phyloP scores from a whole-genome alignment of 768 basidiomycete genomes.

The Pisolithus marmoratus region DNA sequence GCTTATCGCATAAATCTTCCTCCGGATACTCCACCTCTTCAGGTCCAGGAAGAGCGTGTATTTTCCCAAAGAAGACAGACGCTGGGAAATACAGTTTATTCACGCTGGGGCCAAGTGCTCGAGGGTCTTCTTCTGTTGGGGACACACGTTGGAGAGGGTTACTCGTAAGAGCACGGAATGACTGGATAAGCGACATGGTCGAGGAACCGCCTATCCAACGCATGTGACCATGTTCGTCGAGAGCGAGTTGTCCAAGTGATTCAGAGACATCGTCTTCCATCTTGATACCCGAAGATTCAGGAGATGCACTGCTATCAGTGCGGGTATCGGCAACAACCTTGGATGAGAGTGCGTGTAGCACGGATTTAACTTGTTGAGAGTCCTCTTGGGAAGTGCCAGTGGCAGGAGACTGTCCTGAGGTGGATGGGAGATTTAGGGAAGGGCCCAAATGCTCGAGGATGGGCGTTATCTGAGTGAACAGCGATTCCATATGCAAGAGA shows the following conservation, averaged over 20 bases:
- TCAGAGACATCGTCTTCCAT: slow-evolving; percentile 72
- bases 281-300: slow-evolving; percentile 30
- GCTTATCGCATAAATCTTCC: slow-evolving; percentile 79
- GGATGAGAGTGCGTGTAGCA: slow-evolving; percentile 33
- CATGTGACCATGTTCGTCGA: slow-evolving; percentile 87
- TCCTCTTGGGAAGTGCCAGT: slow-evolving; percentile 10
- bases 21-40: slow-evolving; percentile 87
- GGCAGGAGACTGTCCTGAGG: slow-evolving; percentile 25
- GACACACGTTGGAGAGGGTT: slow-evolving; percentile 73
- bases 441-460: slow-evolving; percentile 70
- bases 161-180: slow-evolving; percentile 71
- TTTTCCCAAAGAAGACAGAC: slow-evolving; percentile 80
- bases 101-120: slow-evolving; percentile 69
- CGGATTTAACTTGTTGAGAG: slow-evolving; percentile 20
- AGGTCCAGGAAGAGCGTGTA: slow-evolving; percentile 72
- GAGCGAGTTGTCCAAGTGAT: slow-evolving; percentile 80
- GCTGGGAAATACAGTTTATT: slow-evolving; percentile 89
- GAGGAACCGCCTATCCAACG: slow-evolving; percentile 91
- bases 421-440: slow-evolving; percentile 38
- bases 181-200: slow-evolving; percentile 88
- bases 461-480: slow-evolving; percentile 80
- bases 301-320: slow-evolving; percentile 29
- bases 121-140: slow-evolving; percentile 79
- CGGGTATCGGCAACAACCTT: slow-evolving; percentile 31
- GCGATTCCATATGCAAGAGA: slow-evolving; percentile 78